Percentiles rank a stretch among this genome's conserved stretches.
phyloP scores from a whole-genome alignment of 169 alveolate species.

The Eimeria praecox region DNA sequence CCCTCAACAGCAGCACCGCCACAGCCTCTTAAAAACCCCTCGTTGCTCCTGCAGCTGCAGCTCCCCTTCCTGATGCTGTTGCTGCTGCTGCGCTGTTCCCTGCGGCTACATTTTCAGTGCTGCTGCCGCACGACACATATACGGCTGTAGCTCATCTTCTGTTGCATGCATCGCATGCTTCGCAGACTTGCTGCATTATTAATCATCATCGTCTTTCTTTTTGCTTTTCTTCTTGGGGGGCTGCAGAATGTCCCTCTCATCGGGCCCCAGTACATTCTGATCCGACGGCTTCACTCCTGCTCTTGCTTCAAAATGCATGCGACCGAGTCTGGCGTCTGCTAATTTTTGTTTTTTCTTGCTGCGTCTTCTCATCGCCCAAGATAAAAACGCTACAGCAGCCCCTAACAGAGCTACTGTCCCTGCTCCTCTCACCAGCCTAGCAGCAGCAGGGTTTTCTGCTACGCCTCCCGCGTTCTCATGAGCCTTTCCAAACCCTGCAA shows the following conservation, averaged over 20 bases:
- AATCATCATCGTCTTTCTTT: conserved; percentile 26
- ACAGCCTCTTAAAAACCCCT: too few relatives aligned
- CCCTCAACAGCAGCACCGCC: neutral
- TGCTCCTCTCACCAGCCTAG: conserved; percentile 44
- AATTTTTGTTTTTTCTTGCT: conserved; percentile 54
- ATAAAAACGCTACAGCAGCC: neutral
- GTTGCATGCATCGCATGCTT: neutral
- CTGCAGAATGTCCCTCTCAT: neutral
- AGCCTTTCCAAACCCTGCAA: conserved; percentile 44
- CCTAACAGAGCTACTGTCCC: conserved; percentile 44
- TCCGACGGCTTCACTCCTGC: conserved; percentile 56
- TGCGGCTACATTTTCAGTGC: neutral
- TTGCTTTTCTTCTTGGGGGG: neutral
- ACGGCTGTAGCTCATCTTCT: neutral
- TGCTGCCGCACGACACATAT: neutral
- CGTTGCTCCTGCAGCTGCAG: neutral
- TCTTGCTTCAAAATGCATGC: conserved; percentile 64
- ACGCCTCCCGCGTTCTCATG: conserved; percentile 59
- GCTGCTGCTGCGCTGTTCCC: neutral
- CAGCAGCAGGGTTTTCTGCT: conserved; percentile 34
- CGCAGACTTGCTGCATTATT: neutral
- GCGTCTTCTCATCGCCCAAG: conserved; percentile 50
- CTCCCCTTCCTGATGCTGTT: neutral
- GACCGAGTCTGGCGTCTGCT: conserved; percentile 24
- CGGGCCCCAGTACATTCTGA: conserved; percentile 62